Evolutionary conservation across 192 early-diverging fungal genomes (phyloP).

Genomic region (Phlyctochytrium planicorne): DNA sequence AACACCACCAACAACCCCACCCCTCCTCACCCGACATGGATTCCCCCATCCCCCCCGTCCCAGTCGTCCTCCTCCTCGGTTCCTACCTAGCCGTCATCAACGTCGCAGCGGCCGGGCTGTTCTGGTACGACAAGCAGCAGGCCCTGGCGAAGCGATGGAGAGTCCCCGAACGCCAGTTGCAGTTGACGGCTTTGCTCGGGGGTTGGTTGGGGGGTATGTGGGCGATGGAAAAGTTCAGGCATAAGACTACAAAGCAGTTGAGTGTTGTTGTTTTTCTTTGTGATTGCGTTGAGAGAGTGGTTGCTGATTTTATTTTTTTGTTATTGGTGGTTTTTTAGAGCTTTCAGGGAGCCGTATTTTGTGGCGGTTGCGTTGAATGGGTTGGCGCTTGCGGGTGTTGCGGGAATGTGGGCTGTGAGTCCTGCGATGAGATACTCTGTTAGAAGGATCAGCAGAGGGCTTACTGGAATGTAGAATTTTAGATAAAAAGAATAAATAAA

Average conservation of each 20-base stretch:
- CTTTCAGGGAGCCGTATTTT: constrained; percentile 45
- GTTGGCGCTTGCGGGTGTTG: constrained; percentile 12
- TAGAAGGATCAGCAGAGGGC: not conserved
- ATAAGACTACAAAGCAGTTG: constrained; percentile 56
- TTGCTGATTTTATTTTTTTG: no score
- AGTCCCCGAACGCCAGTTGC: constrained; percentile 47
- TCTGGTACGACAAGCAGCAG: constrained; percentile 57
- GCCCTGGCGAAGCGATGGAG: constrained; percentile 50
- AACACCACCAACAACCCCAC: not conserved
- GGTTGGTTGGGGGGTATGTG: constrained; percentile 54
- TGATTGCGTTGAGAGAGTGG: no score
- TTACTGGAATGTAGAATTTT: not conserved
- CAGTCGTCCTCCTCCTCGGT: constrained; percentile 24
- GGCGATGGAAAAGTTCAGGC: constrained; percentile 52
- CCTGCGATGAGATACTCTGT: not conserved
- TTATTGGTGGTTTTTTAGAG: no score
- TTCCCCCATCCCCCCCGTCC: constrained; percentile 10
- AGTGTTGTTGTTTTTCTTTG: no score
- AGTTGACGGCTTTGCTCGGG: constrained; percentile 49
- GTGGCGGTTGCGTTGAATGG: constrained; percentile 12
- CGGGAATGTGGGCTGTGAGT: constrained; percentile 3
- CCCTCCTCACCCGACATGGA: not conserved
- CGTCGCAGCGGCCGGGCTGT: constrained; percentile 38
- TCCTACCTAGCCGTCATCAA: constrained; percentile 44
- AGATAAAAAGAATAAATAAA: no score